Evolutionary conservation across 495 filamentous ascomycete species (phyloP).

Genomic region (Penicillium cataractarum): DNA sequence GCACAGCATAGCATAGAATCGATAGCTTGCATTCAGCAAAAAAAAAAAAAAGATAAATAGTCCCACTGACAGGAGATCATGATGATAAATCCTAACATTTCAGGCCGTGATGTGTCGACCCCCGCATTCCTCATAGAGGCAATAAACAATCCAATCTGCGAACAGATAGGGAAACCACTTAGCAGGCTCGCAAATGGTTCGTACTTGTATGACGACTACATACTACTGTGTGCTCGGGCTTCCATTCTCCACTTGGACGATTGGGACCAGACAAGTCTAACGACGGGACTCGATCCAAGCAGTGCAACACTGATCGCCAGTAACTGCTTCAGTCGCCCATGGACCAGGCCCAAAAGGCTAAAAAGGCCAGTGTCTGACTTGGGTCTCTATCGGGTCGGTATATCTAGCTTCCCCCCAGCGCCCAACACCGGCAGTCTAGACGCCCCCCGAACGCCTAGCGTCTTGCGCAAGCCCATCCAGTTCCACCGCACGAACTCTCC

Average conservation of each 20-base stretch:
- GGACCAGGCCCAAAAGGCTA: neutral
- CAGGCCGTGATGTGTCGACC: neutral
- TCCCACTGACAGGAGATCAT: too few species aligned
- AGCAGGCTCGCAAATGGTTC: too few species aligned
- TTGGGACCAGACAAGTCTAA: neutral
- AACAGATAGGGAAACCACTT: too few species aligned
- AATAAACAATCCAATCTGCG: neutral
- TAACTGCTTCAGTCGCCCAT: constrained; percentile 6
- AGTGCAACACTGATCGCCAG: constrained; percentile 8
- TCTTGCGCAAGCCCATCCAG: neutral
- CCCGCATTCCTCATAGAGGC: constrained; percentile 1
- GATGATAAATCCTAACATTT: too few species aligned
- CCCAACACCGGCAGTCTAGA: neutral
- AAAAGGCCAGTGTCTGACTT: neutral
- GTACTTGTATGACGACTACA: neutral
- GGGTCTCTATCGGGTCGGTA: neutral
- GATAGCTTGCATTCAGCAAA: neutral
- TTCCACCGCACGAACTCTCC: neutral
- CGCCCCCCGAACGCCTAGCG: neutral
- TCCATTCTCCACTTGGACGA: neutral
- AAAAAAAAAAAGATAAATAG: too few species aligned
- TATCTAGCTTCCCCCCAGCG: neutral
- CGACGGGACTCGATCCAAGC: constrained; percentile 7
- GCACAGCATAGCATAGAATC: neutral
- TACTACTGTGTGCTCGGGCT: neutral